These are phyloP conservation scores for Favolaschia claudopus DNA, from an alignment of 768 basidiomycete genomes.

Conservation along the genomic window DNA sequence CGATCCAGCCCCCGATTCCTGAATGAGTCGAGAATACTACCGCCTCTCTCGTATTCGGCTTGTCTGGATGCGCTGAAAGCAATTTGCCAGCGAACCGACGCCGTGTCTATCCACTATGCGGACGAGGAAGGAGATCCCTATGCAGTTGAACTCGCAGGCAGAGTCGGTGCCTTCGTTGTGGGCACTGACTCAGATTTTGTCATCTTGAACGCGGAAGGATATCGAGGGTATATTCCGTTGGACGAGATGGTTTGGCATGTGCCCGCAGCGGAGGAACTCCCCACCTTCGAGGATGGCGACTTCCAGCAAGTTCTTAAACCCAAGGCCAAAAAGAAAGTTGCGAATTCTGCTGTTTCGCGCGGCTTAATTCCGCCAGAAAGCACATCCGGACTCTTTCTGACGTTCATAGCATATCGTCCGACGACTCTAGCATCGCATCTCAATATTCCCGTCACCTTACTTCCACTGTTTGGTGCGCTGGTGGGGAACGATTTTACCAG, in stretches of 20 bases:
- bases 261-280: conserved; percentile 32
- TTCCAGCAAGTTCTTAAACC: conserved; percentile 66
- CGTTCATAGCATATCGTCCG: conserved; percentile 68
- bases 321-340: conserved; percentile 56
- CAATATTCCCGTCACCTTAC: conserved; percentile 70
- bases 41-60: conserved; percentile 66
- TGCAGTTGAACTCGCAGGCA: conserved; percentile 83
- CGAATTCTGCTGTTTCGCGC: conserved; percentile 36
- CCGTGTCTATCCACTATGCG: conserved; percentile 70
- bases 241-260: conserved; percentile 77
- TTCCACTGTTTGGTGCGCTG: conserved; percentile 80
- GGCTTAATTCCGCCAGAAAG: conserved; percentile 64
- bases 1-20: conserved; percentile 73
- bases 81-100: conserved; percentile 42
- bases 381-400: conserved; percentile 54
- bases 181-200: conserved; percentile 88
- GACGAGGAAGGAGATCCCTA: conserved; percentile 87
- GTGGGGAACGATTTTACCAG: conserved; percentile 84
- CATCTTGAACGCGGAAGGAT: conserved; percentile 77
- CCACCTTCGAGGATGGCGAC: conserved; percentile 40
- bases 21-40: conserved; percentile 76
- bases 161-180: conserved; percentile 74
- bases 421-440: conserved; percentile 67
- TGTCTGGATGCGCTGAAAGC: conserved; percentile 63
- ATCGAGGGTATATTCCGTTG: conserved; percentile 79